These are phyloP conservation scores for Hypericum androsaemum DNA, from an alignment of 345 rosid species.

Conservation along the genomic window DNA sequence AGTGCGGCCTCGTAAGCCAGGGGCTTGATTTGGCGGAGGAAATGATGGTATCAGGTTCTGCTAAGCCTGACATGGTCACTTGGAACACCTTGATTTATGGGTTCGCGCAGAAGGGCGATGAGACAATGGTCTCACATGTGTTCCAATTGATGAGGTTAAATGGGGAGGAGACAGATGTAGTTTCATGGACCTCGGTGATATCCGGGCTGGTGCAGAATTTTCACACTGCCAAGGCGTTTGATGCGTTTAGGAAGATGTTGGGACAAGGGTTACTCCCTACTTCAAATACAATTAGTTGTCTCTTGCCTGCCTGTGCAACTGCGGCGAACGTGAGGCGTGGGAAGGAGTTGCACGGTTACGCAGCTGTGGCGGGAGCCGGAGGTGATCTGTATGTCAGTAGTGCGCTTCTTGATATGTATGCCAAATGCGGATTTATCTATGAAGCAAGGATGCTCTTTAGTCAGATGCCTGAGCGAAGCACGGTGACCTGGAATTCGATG, in stretches of 20 bases:
- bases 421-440: conserved; percentile 57
- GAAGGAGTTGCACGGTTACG: conserved; percentile 62
- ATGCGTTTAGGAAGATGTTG: conserved; percentile 53
- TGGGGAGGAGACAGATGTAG: conserved; percentile 60
- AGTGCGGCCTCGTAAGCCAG: conserved; percentile 30
- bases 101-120: conserved; percentile 49
- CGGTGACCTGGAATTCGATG: conserved; percentile 79
- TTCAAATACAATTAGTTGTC: conserved; percentile 52
- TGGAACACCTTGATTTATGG: conserved; percentile 63
- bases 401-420: conserved; percentile 80
- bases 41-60: conserved; percentile 21
- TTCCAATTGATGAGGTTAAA: conserved; percentile 36
- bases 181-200: conserved; percentile 72
- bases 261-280: conserved; percentile 38
- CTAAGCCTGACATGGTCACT: conserved; percentile 53
- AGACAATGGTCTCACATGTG: conserved; percentile 31
- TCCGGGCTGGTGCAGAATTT: conserved; percentile 71
- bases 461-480: conserved; percentile 40
- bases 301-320: conserved; percentile 65
- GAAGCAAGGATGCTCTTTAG: conserved; percentile 50
- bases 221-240: conserved; percentile 39
- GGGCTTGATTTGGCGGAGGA: conserved; percentile 46
- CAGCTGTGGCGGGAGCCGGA: conserved; percentile 53
- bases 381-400: conserved; percentile 52
- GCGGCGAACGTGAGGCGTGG: conserved; percentile 38